Percentiles rank a stretch among this genome's conserved stretches.
Evolutionary conservation across 225 moss, liverwort and hornwort species (phyloP).

Genomic region (Climacium dendroides): DNA sequence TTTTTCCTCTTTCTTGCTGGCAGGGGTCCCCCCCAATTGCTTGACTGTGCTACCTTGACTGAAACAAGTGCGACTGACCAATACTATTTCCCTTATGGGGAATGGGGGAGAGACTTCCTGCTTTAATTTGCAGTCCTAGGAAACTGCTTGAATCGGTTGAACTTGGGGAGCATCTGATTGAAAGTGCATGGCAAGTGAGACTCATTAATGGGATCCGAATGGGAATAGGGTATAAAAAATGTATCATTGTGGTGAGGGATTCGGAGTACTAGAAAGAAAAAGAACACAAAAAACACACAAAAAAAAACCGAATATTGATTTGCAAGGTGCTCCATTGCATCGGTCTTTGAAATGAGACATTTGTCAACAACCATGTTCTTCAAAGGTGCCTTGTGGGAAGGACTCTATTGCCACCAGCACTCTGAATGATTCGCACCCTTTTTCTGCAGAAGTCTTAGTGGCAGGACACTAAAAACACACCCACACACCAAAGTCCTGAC

Average conservation of each 20-base stretch:
- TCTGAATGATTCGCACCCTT: not conserved
- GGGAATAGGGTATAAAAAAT: not conserved
- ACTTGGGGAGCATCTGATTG: not conserved
- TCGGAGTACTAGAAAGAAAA: too few species aligned
- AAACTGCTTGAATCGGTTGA: not conserved
- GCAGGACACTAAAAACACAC: too few species aligned
- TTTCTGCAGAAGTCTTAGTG: not conserved
- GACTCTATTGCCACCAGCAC: not conserved
- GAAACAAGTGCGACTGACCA: not conserved
- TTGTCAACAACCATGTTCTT: not conserved
- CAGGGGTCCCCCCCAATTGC: not conserved
- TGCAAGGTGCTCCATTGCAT: not conserved
- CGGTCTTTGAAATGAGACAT: not conserved
- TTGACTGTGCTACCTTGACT: constrained; percentile 11
- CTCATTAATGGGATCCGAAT: not conserved
- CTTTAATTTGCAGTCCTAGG: not conserved
- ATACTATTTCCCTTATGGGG: not conserved
- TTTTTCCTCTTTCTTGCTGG: not conserved
- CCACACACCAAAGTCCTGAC: too few species aligned
- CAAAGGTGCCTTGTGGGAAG: not conserved
- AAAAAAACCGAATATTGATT: not conserved
- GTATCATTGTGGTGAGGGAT: not conserved
- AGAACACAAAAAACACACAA: too few species aligned
- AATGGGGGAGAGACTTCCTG: too few species aligned
- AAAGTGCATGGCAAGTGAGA: not conserved